A percentile compares a stretch with the other conserved stretches of the same genome.
Conservation (phyloP, 1,139 yeast genomes). For the Pichia sp. region DNA sequence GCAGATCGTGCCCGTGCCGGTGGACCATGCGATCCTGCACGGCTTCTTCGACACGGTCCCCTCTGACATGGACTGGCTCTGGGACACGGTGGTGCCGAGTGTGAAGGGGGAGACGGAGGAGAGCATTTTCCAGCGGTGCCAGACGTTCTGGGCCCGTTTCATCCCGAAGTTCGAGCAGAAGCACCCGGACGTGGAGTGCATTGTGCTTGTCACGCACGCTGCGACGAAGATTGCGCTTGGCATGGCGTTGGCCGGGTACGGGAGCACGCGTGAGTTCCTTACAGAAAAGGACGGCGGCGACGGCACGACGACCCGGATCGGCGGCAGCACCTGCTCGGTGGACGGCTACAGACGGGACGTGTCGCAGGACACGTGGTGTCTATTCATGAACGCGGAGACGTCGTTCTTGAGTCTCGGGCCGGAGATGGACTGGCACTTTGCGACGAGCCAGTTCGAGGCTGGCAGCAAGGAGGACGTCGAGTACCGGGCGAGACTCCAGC, state of each 20-base stretch:
- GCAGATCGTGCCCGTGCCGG: constrained; percentile 48
- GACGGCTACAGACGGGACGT: constrained; percentile 36
- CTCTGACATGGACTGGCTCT: constrained; percentile 38
- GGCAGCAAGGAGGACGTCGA: constrained; percentile 59
- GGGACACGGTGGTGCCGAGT: constrained; percentile 47
- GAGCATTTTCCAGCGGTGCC: constrained; percentile 44
- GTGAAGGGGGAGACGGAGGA: constrained; percentile 46
- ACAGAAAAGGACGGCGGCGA: constrained; percentile 37
- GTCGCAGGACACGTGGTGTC: constrained; percentile 35
- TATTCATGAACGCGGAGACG: constrained; percentile 48
- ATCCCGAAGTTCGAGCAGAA: constrained; percentile 42
- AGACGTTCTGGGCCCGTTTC: constrained; percentile 43
- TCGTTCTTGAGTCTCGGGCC: constrained; percentile 48
- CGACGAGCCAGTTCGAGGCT: constrained; percentile 46
- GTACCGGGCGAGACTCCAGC: constrained; percentile 33
- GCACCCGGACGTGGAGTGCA: constrained; percentile 41
- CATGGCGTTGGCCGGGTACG: constrained; percentile 43
- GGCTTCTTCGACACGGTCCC: constrained; percentile 42
- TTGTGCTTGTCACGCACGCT: constrained; percentile 54
- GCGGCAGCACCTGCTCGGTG: constrained; percentile 56
- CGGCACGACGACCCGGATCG: constrained; percentile 43
- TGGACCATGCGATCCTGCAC: constrained; percentile 38
- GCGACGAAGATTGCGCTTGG: constrained; percentile 60
- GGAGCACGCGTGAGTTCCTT: constrained; percentile 39
- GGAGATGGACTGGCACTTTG: constrained; percentile 61